Evolutionary conservation across 2,329 filamentous ascomycete species (phyloP).

Genomic region (Curvularia eragrostidis): DNA sequence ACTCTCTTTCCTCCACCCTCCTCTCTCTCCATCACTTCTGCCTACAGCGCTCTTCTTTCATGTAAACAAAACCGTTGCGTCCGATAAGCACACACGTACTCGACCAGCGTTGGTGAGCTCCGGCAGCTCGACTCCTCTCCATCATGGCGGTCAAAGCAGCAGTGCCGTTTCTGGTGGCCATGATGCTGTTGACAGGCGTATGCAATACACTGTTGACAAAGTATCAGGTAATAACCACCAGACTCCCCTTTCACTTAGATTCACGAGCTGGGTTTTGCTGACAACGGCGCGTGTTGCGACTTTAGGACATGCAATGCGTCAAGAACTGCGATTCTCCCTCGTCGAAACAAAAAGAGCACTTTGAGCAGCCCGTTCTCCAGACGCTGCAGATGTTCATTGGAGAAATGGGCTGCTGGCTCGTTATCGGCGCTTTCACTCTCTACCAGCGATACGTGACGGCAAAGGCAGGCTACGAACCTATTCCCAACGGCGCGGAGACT

Average conservation of each 20-base stretch:
- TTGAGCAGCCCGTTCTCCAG: conserved; percentile 95
- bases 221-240: conserved; percentile 78
- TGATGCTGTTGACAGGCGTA: conserved; percentile 96
- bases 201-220: conserved; percentile 98
- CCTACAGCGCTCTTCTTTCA: conserved; percentile 17
- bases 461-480: conserved; percentile 69
- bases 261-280: conserved; percentile 22
- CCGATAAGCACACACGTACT: conserved; percentile 15
- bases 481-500: conserved; percentile 54
- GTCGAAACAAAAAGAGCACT: conserved; percentile 70
- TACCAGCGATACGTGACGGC: conserved; percentile 64
- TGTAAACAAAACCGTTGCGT: conserved; percentile 9
- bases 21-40: conserved; percentile 8
- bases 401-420: conserved; percentile 94
- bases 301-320: conserved; percentile 97
- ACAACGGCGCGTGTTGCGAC: conserved; percentile 18
- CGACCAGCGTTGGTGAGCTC: conserved; percentile 13
- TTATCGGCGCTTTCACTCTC: conserved; percentile 73
- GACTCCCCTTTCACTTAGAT: neutral
- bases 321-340: conserved; percentile 79
- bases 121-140: conserved; percentile 23
- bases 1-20: conserved; percentile 7
- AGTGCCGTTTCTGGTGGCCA: conserved; percentile 84
- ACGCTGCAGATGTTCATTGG: conserved; percentile 98
- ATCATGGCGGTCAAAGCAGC: conserved; percentile 73